Base-by-base conservation (phyloP, 371 early-diverging fungal species). In the Mucor plumbeus region DNA sequence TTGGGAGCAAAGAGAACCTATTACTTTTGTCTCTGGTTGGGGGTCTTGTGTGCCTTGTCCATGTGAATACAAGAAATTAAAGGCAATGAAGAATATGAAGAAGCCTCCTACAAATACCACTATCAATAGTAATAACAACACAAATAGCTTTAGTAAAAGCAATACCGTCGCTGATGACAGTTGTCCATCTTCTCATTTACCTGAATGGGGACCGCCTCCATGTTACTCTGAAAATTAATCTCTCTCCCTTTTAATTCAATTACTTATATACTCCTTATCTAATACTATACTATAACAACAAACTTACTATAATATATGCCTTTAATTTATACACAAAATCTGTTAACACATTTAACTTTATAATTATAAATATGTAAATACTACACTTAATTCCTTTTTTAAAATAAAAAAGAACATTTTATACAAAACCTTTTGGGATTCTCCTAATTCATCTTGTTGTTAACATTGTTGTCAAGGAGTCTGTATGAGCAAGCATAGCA, bases 1-100 rank as follows among this genome's bases (percentile, higher is more conserved):
- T 59, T 81, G 78, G 78, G 68, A 74, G 35, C 81, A 81, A 55
- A 65, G 78, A n/a, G 70, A 74, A 44, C 64, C 73, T 3, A 78
- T 81, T 39, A 78, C 81, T 3, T 65, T 50, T 15, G 67, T 64
- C 11, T 54, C 65, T 17, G 59, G 68, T 1, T 81, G 81, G 81
- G 78, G 78, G 0, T 58, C 67, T 5, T 81, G 78, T 44, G 14
- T 59, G 2, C 69, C 69, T 6, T 81, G 81, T 67, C 78, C 78
- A 44, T 81, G 78, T 43, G 65, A 74, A 53, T 47, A 64, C 40
- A 78, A 73, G 26, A 54, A 53, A 11, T 35, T 58, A 19, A 72
- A 64, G 17, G 26, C 21, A 0, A 34, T 40, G 21, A 53, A 44
- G 7, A 41, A 17, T 35, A 14, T 31, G 26, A 31, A 47, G 19